Evolutionary conservation across 192 early-diverging fungal species (phyloP), one percentile per base, ranked within the genome.

Genomic region (Umbelopsis sp.): DNA sequence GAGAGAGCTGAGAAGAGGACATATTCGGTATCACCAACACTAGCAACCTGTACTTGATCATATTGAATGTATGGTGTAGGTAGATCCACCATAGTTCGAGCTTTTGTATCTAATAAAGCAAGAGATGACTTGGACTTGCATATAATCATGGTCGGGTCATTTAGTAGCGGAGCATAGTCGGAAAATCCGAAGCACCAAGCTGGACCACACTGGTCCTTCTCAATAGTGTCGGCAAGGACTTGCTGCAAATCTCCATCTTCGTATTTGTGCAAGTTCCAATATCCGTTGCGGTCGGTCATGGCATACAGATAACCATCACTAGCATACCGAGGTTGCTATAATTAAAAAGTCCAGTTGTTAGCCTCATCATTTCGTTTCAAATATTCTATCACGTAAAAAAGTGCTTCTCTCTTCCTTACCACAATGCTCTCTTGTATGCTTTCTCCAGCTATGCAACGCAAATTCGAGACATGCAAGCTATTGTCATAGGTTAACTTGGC

Each of bases 261-360:
- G 51, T 83, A 81, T 12, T 80, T 81, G 77, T 91, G 87, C 1
- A 91, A 74, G 65, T 91, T 92, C 88, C 90, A 92, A 70, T 88
- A 94, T 11, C 90, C 91, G 4, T 80, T 77, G n/a, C 91, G 82
- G 76, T 94, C 93, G 26, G 78, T 84, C 16, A 85, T 73, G 72
- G 91, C 91, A 70, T 89, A 90, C n/a, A 94, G 74, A 0, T 77
- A 74, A 0, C 86, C 85, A 38, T 85, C 81, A 0, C 56, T 68
- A 65, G 84, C 89, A 50, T 87, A 90, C 0, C 82, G 74, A 54
- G 90, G 90, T 81, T 93, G 91, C 66, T 91, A 45, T 16, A 47
- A 31, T 12, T 16, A 41, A 41, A 6, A 41, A 0, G 7, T 41
- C 5, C 7, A 6, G 38, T 41, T 41, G 12, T 11, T 11, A 41